Percentiles rank a stretch among this genome's conserved stretches.
Evolutionary conservation across 441 rosid genomes (phyloP).

Genomic region (Brassica balearica): DNA sequence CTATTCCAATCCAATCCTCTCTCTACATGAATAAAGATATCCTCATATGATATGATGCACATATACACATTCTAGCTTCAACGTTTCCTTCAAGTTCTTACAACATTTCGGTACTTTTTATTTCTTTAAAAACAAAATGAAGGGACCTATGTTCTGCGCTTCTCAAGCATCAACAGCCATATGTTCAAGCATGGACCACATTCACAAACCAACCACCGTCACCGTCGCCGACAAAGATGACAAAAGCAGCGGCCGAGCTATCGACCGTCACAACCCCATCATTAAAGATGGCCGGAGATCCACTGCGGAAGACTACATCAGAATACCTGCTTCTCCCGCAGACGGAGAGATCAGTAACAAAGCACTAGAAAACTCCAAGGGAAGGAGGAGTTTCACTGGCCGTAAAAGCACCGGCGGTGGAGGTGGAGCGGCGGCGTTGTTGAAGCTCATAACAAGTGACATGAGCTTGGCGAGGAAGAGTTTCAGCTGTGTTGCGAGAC

Average conservation of each 20-base stretch:
- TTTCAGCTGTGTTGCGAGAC: constrained; percentile 42
- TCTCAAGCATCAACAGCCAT: constrained; percentile 89
- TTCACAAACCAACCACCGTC: constrained; percentile 39
- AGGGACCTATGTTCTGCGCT: constrained; percentile 59
- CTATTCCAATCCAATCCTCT: constrained; percentile 7
- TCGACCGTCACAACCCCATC: constrained; percentile 92
- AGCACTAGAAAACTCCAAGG: constrained; percentile 30
- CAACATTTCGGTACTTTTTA: neutral
- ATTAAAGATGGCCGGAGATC: constrained; percentile 58
- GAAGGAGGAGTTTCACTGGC: constrained; percentile 31
- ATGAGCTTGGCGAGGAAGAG: constrained; percentile 40
- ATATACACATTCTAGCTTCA: constrained; percentile 17
- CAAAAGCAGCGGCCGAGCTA: constrained; percentile 47
- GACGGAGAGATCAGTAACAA: constrained; percentile 32
- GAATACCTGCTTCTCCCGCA: constrained; percentile 32
- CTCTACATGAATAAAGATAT: constrained; percentile 16
- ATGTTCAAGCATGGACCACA: constrained; percentile 64
- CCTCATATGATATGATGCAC: constrained; percentile 13
- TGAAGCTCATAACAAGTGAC: constrained; percentile 38
- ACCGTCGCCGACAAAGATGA: too few relatives aligned
- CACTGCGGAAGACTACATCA: constrained; percentile 47
- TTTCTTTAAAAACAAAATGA: constrained; percentile 23
- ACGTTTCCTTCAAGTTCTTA: constrained; percentile 6
- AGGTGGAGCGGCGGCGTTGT: constrained; percentile 34
- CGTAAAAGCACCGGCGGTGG: constrained; percentile 41